These are phyloP conservation scores for Parietichytrium sp. DNA, from an alignment of 108 stramenopile species.

Conservation along the genomic window DNA sequence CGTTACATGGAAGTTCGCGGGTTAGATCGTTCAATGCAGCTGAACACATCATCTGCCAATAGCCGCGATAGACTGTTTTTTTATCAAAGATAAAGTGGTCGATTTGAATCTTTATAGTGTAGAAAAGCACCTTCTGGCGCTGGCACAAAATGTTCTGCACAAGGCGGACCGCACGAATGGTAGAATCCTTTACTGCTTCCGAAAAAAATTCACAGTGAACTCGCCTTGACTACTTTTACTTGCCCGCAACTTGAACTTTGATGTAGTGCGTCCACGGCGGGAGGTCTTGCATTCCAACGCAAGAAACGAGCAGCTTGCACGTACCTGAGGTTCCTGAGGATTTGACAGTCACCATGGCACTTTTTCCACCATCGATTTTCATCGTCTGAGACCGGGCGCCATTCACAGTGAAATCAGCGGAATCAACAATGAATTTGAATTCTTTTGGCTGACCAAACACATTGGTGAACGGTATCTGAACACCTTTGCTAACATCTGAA, in stretches of 20 bases:
- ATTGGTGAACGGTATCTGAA: constrained; percentile 57
- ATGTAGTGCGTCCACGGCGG: constrained; percentile 60
- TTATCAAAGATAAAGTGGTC: no score
- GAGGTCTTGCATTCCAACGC: constrained; percentile 42
- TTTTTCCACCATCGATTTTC: constrained; percentile 47
- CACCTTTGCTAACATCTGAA: not conserved
- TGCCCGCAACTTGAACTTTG: constrained; percentile 48
- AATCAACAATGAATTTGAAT: constrained; percentile 54
- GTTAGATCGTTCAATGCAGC: no score
- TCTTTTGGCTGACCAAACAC: constrained; percentile 53
- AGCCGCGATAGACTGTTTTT: no score
- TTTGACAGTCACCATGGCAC: constrained; percentile 32
- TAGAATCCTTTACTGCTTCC: no score
- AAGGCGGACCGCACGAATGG: no score
- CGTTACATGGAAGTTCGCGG: no score
- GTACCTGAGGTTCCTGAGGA: not conserved
- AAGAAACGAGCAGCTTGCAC: constrained; percentile 55
- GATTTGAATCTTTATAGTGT: no score
- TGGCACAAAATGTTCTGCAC: no score
- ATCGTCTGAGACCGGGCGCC: constrained; percentile 36
- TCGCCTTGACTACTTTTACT: no score
- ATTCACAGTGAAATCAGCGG: constrained; percentile 47
- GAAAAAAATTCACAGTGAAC: no score
- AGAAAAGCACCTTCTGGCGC: no score
- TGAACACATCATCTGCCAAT: no score